phyloP scores from a whole-genome alignment of 2,329 filamentous ascomycete species.

The Penicillium fuscoglaucum region DNA sequence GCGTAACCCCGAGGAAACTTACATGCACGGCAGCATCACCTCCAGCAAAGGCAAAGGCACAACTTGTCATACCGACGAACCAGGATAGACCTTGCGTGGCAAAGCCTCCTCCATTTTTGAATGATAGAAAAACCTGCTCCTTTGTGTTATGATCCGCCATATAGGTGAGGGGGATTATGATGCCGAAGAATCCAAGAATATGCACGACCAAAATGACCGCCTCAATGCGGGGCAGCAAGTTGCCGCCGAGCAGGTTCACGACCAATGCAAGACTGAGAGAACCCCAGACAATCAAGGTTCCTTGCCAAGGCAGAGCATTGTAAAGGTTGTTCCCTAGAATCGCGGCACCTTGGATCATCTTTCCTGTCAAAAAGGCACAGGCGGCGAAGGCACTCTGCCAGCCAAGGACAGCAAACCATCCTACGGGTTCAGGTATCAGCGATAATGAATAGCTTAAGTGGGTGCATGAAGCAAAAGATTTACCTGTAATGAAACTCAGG shows the following conservation, averaged over 20 bases:
- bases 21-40: slow-evolving; percentile 43
- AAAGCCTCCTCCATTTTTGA: slow-evolving; percentile 51
- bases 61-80: slow-evolving; percentile 37
- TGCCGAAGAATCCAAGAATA: slow-evolving; percentile 53
- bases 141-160: slow-evolving; percentile 46
- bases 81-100: slow-evolving; percentile 43
- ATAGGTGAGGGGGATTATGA: slow-evolving; percentile 49
- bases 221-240: slow-evolving; percentile 50
- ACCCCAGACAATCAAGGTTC: slow-evolving; percentile 50
- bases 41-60: slow-evolving; percentile 39
- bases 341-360: slow-evolving; percentile 39
- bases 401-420: slow-evolving; percentile 43
- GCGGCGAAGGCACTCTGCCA: slow-evolving; percentile 46
- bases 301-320: slow-evolving; percentile 48
- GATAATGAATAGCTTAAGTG: background rate
- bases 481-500: slow-evolving; percentile 40
- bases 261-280: slow-evolving; percentile 40
- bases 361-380: slow-evolving; percentile 34
- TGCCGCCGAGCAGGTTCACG: slow-evolving; percentile 48
- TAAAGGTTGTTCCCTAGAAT: slow-evolving; percentile 42
- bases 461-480: background rate
- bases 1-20: slow-evolving; percentile 8
- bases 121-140: slow-evolving; percentile 48
- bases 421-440: slow-evolving; percentile 12
- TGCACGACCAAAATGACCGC: slow-evolving; percentile 51